Evolutionary conservation across 1,284 basidiomycete species (phyloP), one percentile per base, ranked within the genome.

Genomic region (Trichosporon sp.): DNA sequence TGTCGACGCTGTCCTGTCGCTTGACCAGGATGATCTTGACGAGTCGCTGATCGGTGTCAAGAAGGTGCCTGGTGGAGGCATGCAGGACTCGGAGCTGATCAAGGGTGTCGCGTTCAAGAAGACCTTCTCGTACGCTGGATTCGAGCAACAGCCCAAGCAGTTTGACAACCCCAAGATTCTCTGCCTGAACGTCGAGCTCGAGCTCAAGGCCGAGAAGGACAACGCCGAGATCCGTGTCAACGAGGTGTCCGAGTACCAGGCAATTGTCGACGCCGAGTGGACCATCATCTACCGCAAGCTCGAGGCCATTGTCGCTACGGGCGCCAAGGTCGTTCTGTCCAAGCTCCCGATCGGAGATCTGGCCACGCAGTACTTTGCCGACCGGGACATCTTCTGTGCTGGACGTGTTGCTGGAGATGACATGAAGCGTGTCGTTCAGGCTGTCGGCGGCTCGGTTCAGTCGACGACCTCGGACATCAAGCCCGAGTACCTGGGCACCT

Each of bases 231-330:
- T 99, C 52, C 88, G 96, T 34, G 92, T 99, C 59, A 93, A 97
- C 76, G 89, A 91, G 57, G 95, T 99, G 25, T 89, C 92, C 23
- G 94, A 97, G 74, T 99, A 99, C 80, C 96, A 99, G 81, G 94
- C 95, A 6, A 97, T 99, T 71, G 96, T 99, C 63, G 94, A 99
- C 76, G 96, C 96, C 27, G 96, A 99, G 80, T 99, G 96, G 96
- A 90, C 95, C 74, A 99, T 99, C 81, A 99, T 99, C 78, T 99
- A 95, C 83, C 87, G 90, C 74, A 99, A 99, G 81, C 85, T 99
- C 32, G 90, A 97, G 74, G 93, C 93, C 1, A 97, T 99, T 76
- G 92, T 94, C 74, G 89, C 90, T 76, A 97, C 95, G 0, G 96
- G 95, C 32, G 96, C 96, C 52, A 95, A 96, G 80, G 92, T 99